phyloP scores from a whole-genome alignment of 805 yeast genomes.

The Ogataea dorogensis region DNA sequence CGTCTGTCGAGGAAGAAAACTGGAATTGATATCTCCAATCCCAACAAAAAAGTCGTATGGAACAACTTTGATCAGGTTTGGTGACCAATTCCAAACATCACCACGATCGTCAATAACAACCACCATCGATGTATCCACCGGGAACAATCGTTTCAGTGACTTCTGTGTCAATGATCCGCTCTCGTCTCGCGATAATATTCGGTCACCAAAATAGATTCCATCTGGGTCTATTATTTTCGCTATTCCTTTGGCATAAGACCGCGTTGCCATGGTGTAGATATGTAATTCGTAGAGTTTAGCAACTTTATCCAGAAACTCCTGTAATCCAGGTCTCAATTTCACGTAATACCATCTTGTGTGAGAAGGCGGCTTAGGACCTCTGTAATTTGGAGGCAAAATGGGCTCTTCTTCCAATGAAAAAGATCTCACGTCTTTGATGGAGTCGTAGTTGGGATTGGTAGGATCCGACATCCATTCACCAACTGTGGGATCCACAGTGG shows the following conservation, averaged over 20 bases:
- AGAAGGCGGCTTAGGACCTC: constrained; percentile 58
- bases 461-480: constrained; percentile 94
- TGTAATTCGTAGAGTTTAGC: constrained; percentile 79
- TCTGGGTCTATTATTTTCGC: constrained; percentile 90
- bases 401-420: constrained; percentile 80
- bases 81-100: constrained; percentile 98
- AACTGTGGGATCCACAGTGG: constrained; percentile 96
- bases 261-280: constrained; percentile 96
- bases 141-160: constrained; percentile 82
- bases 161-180: constrained; percentile 91
- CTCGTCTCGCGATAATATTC: constrained; percentile 91
- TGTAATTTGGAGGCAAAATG: constrained; percentile 53
- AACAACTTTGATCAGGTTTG: constrained; percentile 84
- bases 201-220: constrained; percentile 82
- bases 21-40: constrained; percentile 94
- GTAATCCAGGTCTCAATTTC: constrained; percentile 84
- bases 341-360: constrained; percentile 86
- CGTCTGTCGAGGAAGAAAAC: constrained; percentile 81
- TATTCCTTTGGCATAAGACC: constrained; percentile 86
- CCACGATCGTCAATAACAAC: constrained; percentile 96
- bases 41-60: constrained; percentile 97
- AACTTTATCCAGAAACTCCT: constrained; percentile 65
- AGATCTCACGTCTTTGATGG: constrained; percentile 75
- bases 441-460: constrained; percentile 76
- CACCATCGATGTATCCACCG: constrained; percentile 95